Base-by-base conservation (phyloP, 2,329 filamentous ascomycete genomes). In the Colletotrichum liriopes region DNA sequence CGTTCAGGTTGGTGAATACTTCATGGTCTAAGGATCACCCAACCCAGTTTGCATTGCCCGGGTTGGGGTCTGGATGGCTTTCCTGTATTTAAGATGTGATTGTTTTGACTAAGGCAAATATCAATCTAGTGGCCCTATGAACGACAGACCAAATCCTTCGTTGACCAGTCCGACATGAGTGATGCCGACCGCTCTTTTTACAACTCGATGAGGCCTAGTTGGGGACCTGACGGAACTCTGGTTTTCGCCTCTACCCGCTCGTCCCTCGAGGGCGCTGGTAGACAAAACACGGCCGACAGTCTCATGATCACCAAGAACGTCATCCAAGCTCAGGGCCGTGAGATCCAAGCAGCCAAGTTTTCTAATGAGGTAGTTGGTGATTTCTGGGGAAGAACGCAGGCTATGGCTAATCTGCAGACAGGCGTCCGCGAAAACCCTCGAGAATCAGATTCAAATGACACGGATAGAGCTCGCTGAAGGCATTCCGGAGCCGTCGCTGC, bases 101-200 rank as follows among this genome's bases (percentile, higher is more conserved):
- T 78, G 55, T 73, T 76, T 76, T 78, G 78, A 80, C 80, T 71
- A 80, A 81, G 80, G 81, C 86, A 88, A 86, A 60, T 26, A 59
- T 60, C 23, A 39, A 77, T 83, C 78, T 90, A 97, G 94, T 97
- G 93, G 90, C 94, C 94, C 64, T 96, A 96, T 85, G 89, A 93
- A 81, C 94, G 94, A 85, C 91, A 91, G 83, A 86, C 91, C 74
- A 94, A 95, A 79, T 90, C 89, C 49, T 88, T 90, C 77, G 85
- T 89, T 75, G 86, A 93, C 77, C 86, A 89, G 75, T 86, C 83
- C 69, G 83, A 92, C 67, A 87, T 95, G 86, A 87, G 87, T 76
- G 86, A 89, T 58, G 82, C 84, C 70, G 93, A 96, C 74, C 88
- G 88, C 77, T 87, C 85, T 35, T 96, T 92, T 81, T 93, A 94